Base-by-base conservation (phyloP, 2,329 filamentous ascomycete species). In the Alternaria angustiovoidea region DNA sequence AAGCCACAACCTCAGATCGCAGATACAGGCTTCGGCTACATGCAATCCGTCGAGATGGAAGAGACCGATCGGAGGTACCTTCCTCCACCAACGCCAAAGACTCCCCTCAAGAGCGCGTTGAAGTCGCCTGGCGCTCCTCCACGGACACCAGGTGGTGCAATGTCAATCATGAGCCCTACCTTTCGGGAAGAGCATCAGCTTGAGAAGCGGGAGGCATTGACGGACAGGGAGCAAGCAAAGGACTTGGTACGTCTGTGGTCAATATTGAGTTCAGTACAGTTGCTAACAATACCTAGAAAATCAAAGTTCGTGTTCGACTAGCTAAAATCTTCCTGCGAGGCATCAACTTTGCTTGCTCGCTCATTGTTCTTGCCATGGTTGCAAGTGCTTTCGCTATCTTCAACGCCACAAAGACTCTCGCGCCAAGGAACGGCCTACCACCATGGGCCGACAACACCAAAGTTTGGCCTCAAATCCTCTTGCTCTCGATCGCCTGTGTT, bases 261-360 rank as follows among this genome's bases (percentile, higher is more conserved):
- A 7, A 7, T 14, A 9, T 22, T 24, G 26, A 12, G 8, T 4
- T 36, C 32, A 16, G 43, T 38, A 24, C 49, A 43, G 36, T 39
- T 51, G 43, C 76, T 84, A 78, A 84, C 78, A 64, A 73, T 77
- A 4, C 59, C 47, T 75, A 97, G 94, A 96, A 91, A 90, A 88
- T 96, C 78, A 98, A 97, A 83, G 90, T 90, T 36, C 88, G 93
- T 68, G 94, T 98, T 34, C 89, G 95, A 47, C 85, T 98, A 80
- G 95, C 94, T 69, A 99, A 99, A 83, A 90, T 98, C 71, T 88
- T 96, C 64, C 89, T 99, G n/a, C 91, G 95, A 67, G 91, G 93
- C 57, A 91, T 98, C 81, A 97, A 94, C 85, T 98, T 99, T 80
- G 93, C 92, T 79, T 99, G 95, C 84, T 94, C 92, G 78, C 85